Evolutionary conservation across 176 grass and related monocot genomes (phyloP).

Genomic region (Oryza australiensis): DNA sequence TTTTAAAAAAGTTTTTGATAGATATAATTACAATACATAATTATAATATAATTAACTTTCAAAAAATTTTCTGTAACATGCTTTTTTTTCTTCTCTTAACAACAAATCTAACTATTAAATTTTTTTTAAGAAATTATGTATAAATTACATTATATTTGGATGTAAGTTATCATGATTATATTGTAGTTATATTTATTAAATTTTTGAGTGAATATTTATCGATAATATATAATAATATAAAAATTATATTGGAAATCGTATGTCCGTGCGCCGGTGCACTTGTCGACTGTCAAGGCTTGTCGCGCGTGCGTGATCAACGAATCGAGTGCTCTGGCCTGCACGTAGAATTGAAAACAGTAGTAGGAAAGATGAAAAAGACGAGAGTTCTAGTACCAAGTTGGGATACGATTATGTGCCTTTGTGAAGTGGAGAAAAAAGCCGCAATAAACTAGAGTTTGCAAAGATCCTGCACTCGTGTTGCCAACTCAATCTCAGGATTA

Average conservation of each 20-base stretch:
- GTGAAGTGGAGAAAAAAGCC: slow-evolving; percentile 27
- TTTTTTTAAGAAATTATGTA: no score
- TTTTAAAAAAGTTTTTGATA: no score
- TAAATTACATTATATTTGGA: no score
- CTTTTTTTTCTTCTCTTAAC: no score
- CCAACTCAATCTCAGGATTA: slow-evolving; percentile 9
- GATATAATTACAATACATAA: no score
- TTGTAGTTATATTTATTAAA: no score
- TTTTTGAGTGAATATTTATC: no score
- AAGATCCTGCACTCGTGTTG: not conserved
- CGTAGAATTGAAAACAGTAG: not conserved
- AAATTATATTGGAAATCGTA: not conserved
- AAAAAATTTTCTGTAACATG: no score
- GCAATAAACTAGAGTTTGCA: not conserved
- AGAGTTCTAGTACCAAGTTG: not conserved
- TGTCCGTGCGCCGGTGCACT: not conserved
- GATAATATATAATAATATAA: no score
- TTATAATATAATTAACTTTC: no score
- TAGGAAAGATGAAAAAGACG: not conserved
- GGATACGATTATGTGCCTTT: slow-evolving; percentile 34
- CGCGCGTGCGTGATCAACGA: not conserved
- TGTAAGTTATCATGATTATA: no score
- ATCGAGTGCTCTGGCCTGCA: slow-evolving; percentile 25
- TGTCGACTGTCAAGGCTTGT: not conserved
- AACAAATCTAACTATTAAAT: no score